Conservation (phyloP, 768 basidiomycete species). For the Collybia mongolica region DNA sequence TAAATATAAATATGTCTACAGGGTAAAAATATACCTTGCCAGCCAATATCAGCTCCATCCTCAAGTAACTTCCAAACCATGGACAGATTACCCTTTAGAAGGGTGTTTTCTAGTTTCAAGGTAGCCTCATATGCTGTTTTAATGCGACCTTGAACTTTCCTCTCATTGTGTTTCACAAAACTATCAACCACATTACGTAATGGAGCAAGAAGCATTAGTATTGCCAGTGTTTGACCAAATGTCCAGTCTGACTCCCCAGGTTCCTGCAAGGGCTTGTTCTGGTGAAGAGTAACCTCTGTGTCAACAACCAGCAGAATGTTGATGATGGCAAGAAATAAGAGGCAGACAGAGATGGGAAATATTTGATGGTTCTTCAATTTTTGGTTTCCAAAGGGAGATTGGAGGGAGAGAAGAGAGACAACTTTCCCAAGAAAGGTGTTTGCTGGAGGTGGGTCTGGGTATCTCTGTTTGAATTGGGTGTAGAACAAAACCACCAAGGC, state of each 20-base stretch:
- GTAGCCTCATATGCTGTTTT: background rate
- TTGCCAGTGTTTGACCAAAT: slow-evolving; percentile 19
- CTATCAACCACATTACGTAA: slow-evolving; percentile 11
- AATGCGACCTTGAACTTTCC: background rate
- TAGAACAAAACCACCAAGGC: too few species aligned
- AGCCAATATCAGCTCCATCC: background rate
- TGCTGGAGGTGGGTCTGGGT: too few species aligned
- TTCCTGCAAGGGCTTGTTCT: slow-evolving; percentile 1
- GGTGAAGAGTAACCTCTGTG: slow-evolving; percentile 15
- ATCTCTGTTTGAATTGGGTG: too few species aligned
- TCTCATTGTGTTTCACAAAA: background rate
- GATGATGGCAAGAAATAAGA: slow-evolving; percentile 4
- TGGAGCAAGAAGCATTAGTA: slow-evolving; percentile 17
- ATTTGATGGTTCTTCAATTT: too few species aligned
- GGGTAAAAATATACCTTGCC: background rate
- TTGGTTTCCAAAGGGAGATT: too few species aligned
- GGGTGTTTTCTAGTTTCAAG: background rate
- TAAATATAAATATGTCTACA: background rate
- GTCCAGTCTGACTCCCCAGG: slow-evolving; percentile 11
- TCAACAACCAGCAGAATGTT: slow-evolving; percentile 17
- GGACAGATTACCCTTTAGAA: background rate
- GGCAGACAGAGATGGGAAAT: too few species aligned
- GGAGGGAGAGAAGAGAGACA: too few species aligned
- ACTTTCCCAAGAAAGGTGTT: too few species aligned
- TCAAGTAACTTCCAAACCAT: background rate